phyloP scores from a whole-genome alignment of 345 rosid species.

The Euphorbia tirucalli region DNA sequence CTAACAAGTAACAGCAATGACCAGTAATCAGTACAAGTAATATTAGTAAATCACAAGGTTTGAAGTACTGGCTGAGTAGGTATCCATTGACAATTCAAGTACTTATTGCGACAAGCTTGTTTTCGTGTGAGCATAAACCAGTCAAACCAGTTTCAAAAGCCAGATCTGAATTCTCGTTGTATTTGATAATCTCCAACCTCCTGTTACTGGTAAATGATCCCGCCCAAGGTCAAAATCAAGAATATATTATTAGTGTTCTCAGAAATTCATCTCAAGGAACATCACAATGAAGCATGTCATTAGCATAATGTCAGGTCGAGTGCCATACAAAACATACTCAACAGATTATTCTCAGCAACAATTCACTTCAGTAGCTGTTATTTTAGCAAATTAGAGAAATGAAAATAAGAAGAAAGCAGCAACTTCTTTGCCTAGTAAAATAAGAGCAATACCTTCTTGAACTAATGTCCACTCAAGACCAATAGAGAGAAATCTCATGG shows the following conservation, averaged over 20 bases:
- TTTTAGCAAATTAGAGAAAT: not conserved
- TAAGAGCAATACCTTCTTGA: slow-evolving; percentile 9
- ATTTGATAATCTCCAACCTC: not conserved
- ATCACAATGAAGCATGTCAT: not conserved
- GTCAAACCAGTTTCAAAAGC: slow-evolving; percentile 1
- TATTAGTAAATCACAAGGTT: not conserved
- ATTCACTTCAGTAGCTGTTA: too few species aligned
- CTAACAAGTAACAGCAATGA: too few species aligned
- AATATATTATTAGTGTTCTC: not conserved
- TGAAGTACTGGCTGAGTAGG: not conserved
- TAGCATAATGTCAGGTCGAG: not conserved
- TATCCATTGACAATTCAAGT: too few species aligned
- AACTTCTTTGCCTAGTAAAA: not conserved
- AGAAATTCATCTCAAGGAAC: not conserved
- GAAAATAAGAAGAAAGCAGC: not conserved
- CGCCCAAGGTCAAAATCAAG: not conserved
- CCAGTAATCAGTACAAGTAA: not conserved
- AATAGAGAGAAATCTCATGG: slow-evolving; percentile 23
- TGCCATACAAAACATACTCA: not conserved
- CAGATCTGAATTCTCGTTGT: slow-evolving; percentile 2
- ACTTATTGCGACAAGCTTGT: too few species aligned
- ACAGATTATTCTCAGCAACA: too few species aligned
- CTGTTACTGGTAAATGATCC: slow-evolving; percentile 1
- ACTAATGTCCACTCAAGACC: slow-evolving; percentile 4
- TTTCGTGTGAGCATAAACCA: too few species aligned